These are phyloP conservation scores for Houttuynia cordata DNA, from an alignment of 164 flowering plant species.

Conservation along the genomic window DNA sequence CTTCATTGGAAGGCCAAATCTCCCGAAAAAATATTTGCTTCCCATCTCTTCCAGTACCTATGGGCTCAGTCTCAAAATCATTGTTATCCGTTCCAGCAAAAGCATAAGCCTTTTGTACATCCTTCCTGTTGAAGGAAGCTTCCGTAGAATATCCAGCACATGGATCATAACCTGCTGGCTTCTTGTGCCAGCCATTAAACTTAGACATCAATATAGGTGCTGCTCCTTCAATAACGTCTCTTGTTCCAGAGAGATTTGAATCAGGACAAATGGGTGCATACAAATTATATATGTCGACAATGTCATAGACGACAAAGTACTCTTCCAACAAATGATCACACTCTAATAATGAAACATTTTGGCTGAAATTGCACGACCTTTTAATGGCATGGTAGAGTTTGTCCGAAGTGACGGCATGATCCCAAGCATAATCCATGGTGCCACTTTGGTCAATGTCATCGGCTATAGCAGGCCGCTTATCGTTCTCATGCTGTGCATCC, in stretches of 20 bases:
- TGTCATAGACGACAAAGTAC: constrained; percentile 35
- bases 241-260: background rate
- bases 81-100: too few relatives aligned
- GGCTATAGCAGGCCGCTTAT: constrained; percentile 45
- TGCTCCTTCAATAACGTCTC: background rate
- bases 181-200: constrained; percentile 7
- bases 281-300: constrained; percentile 76
- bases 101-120: constrained; percentile 38
- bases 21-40: too few relatives aligned
- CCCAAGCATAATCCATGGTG: constrained; percentile 67
- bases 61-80: too few relatives aligned
- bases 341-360: background rate
- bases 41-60: too few relatives aligned
- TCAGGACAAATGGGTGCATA: constrained; percentile 31
- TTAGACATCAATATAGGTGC: background rate
- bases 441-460: constrained; percentile 56
- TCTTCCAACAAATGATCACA: constrained; percentile 24
- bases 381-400: constrained; percentile 25
- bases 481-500: too few relatives aligned
- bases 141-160: constrained; percentile 29
- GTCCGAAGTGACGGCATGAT: constrained; percentile 72
- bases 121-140: constrained; percentile 38
- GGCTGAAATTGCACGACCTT: constrained; percentile 41
- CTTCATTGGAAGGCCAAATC: too few relatives aligned
- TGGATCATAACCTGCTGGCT: constrained; percentile 52